Percentiles rank a stretch among this genome's conserved stretches.
phyloP scores from a whole-genome alignment of 2,329 filamentous ascomycete genomes.

The Ilyonectria robusta region DNA sequence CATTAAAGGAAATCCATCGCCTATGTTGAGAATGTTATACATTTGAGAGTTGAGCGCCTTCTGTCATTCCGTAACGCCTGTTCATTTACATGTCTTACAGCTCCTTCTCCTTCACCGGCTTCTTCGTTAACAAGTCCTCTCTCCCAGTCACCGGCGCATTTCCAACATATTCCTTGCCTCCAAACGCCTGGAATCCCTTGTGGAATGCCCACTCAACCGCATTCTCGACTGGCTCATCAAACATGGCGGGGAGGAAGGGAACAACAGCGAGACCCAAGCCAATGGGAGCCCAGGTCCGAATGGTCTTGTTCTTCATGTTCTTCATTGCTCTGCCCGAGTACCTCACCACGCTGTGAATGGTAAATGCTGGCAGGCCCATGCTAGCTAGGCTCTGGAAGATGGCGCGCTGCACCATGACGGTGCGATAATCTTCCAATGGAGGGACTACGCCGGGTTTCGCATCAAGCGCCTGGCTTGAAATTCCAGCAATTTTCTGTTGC shows the following conservation, averaged over 20 bases:
- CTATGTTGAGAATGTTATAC: constrained; percentile 6
- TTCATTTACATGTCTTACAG: constrained; percentile 48
- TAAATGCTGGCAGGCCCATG: constrained; percentile 95
- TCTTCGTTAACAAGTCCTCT: constrained; percentile 57
- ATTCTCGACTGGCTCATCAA: constrained; percentile 93
- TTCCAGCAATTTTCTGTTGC: constrained; percentile 64
- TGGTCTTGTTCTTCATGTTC: constrained; percentile 78
- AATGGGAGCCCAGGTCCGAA: constrained; percentile 92
- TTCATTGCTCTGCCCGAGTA: constrained; percentile 93
- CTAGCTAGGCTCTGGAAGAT: constrained; percentile 92
- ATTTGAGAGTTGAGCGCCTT: constrained; percentile 44
- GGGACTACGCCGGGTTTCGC: constrained; percentile 63
- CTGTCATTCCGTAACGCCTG: constrained; percentile 32
- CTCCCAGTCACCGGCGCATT: constrained; percentile 67
- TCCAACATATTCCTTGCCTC: constrained; percentile 72
- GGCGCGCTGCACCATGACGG: constrained; percentile 91
- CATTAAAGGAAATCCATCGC: background rate
- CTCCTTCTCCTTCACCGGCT: constrained; percentile 61
- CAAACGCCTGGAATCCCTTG: constrained; percentile 81
- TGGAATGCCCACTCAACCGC: constrained; percentile 94
- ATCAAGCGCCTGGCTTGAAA: constrained; percentile 52
- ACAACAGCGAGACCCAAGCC: constrained; percentile 85
- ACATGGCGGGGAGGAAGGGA: constrained; percentile 86
- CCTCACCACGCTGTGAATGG: constrained; percentile 91
- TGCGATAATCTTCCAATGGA: constrained; percentile 89